Percentiles rank a stretch among this genome's conserved stretches.
phyloP scores from a whole-genome alignment of 1,139 yeast species.

The Candida pseudoviswanathii region DNA sequence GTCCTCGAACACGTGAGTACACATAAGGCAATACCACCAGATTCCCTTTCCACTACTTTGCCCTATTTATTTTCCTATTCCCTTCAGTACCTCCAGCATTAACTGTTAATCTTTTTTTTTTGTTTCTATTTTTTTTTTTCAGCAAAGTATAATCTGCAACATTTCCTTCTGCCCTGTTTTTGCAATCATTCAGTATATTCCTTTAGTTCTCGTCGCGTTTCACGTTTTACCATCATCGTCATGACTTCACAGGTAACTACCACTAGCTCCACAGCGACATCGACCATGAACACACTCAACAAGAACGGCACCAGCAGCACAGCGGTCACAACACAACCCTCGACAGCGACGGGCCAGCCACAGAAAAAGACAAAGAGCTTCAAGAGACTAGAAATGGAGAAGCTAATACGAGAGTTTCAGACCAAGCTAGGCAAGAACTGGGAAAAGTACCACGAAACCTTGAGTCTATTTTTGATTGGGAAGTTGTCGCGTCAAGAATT shows the following conservation, averaged over 20 bases:
- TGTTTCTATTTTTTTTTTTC: background rate
- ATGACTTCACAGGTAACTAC: slow-evolving; percentile 14
- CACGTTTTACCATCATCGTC: background rate
- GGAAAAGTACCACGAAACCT: slow-evolving; percentile 83
- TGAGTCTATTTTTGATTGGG: slow-evolving; percentile 77
- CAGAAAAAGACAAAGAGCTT: slow-evolving; percentile 7
- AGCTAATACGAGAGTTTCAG: slow-evolving; percentile 73
- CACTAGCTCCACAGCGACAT: slow-evolving; percentile 9
- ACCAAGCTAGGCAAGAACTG: slow-evolving; percentile 72
- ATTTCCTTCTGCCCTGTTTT: background rate
- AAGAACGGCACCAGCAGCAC: slow-evolving; percentile 1
- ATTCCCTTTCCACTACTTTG: background rate
- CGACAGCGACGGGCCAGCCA: slow-evolving; percentile 13
- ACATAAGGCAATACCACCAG: background rate
- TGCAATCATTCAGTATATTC: background rate
- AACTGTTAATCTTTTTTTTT: background rate
- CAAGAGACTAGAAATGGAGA: slow-evolving; percentile 70
- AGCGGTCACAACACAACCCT: slow-evolving; percentile 6
- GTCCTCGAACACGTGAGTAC: background rate
- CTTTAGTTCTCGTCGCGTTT: background rate
- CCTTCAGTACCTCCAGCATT: background rate
- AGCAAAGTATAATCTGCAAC: background rate
- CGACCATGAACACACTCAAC: slow-evolving; percentile 2
- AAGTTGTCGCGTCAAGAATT: slow-evolving; percentile 78
- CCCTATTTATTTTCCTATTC: background rate